Conservation (phyloP, 257 asterid species). For the Ajuga chamaepitys region DNA sequence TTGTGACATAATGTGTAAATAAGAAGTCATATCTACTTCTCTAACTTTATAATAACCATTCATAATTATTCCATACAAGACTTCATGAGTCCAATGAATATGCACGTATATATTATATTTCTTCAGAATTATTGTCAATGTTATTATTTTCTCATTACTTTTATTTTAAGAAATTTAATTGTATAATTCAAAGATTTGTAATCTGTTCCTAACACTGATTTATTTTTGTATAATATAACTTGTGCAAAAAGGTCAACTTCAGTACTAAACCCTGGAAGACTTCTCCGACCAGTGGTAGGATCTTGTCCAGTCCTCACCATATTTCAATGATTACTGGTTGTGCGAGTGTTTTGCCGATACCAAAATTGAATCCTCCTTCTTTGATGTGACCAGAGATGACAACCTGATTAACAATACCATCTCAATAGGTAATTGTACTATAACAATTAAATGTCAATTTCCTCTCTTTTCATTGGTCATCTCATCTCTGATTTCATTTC, state of each 20-base stretch:
- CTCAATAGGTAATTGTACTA: conserved; percentile 22
- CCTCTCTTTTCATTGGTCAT: not conserved
- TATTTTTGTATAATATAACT: not conserved
- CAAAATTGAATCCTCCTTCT: conserved; percentile 15
- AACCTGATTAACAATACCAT: not conserved
- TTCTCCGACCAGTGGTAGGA: conserved; percentile 85
- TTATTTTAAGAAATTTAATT: too few relatives aligned
- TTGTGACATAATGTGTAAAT: too few relatives aligned
- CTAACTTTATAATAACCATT: too few relatives aligned
- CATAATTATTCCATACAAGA: too few relatives aligned
- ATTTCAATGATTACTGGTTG: conserved; percentile 75
- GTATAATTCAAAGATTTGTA: too few relatives aligned
- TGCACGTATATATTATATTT: too few relatives aligned
- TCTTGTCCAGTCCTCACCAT: conserved; percentile 63
- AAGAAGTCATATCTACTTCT: too few relatives aligned
- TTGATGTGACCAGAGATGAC: conserved; percentile 17
- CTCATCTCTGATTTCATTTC: too few relatives aligned
- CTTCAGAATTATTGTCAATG: too few relatives aligned
- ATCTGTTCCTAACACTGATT: not conserved
- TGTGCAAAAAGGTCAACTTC: conserved; percentile 44
- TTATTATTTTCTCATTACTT: too few relatives aligned
- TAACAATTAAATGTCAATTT: not conserved
- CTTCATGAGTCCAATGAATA: too few relatives aligned
- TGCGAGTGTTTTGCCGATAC: conserved; percentile 57
- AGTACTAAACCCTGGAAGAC: conserved; percentile 73